These are phyloP conservation scores for Phytopythium ostracodes DNA, from an alignment of 352 stramenopile species.

Conservation along the genomic window DNA sequence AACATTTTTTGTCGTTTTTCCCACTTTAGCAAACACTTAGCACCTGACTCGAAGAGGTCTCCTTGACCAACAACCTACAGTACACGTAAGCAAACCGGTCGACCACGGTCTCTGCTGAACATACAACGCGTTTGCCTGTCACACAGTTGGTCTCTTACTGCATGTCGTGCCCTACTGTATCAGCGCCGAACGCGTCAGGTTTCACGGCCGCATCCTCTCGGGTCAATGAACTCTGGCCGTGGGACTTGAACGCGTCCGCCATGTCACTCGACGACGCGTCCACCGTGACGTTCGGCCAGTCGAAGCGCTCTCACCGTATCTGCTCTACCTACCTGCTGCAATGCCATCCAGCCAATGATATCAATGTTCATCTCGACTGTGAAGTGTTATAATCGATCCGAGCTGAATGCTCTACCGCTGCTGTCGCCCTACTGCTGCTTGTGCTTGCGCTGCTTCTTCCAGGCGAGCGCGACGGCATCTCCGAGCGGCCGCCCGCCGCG, in stretches of 20 bases:
- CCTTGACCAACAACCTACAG: too few species aligned
- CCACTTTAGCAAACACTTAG: too few species aligned
- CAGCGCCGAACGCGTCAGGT: background rate
- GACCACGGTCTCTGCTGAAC: too few species aligned
- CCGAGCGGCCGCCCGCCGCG: conserved; percentile 42
- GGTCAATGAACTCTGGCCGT: background rate
- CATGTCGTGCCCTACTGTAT: background rate
- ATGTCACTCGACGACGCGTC: background rate
- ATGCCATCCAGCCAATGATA: too few species aligned
- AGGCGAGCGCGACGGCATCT: conserved; percentile 44
- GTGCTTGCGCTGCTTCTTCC: conserved; percentile 33
- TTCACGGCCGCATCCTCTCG: background rate
- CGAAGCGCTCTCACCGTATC: background rate
- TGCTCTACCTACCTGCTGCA: background rate
- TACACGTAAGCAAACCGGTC: too few species aligned
- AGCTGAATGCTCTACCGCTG: background rate
- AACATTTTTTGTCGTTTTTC: too few species aligned
- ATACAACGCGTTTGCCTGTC: too few species aligned
- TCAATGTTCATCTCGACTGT: too few species aligned
- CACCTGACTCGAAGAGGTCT: too few species aligned
- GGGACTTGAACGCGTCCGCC: too few species aligned
- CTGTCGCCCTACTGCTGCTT: conserved; percentile 1
- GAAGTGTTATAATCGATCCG: background rate
- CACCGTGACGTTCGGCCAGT: background rate
- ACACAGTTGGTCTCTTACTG: too few species aligned